Conservation (phyloP, 345 rosid genomes). For the Melastoma malabathricum region DNA sequence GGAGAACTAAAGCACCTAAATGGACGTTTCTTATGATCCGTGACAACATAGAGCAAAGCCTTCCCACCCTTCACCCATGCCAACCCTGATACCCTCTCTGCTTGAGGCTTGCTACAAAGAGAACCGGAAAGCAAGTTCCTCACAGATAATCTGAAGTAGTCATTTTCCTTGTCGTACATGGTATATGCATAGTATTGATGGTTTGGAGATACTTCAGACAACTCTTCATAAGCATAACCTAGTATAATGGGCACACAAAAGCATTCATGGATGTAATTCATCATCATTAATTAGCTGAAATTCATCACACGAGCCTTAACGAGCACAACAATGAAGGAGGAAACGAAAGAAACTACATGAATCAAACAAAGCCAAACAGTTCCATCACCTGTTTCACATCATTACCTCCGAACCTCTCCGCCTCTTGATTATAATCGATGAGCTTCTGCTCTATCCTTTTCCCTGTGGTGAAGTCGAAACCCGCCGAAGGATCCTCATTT, state of each 20-base stretch:
- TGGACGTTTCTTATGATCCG: constrained; percentile 80
- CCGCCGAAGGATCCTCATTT: constrained; percentile 55
- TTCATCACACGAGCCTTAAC: neutral
- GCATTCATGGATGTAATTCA: neutral
- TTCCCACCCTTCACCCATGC: constrained; percentile 90
- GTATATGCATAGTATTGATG: constrained; percentile 93
- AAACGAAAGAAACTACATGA: neutral
- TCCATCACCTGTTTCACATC: neutral
- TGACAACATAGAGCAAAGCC: constrained; percentile 74
- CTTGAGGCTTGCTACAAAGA: constrained; percentile 85
- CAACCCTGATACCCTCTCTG: constrained; percentile 62
- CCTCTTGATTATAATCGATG: constrained; percentile 85
- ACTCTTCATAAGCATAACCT: constrained; percentile 95
- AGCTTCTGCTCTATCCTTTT: constrained; percentile 88
- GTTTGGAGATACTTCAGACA: constrained; percentile 82
- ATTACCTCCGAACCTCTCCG: constrained; percentile 92
- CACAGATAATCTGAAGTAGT: constrained; percentile 60
- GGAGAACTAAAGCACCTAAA: constrained; percentile 25
- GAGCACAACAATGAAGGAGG: neutral
- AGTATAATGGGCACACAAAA: constrained; percentile 5
- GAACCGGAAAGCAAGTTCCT: constrained; percentile 87
- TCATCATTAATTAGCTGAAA: no score
- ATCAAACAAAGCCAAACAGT: neutral
- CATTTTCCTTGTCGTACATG: constrained; percentile 92
- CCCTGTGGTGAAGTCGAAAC: constrained; percentile 82